These are phyloP conservation scores for Kazachstania taianensis DNA, from an alignment of 805 yeast species.

Conservation along the genomic window DNA sequence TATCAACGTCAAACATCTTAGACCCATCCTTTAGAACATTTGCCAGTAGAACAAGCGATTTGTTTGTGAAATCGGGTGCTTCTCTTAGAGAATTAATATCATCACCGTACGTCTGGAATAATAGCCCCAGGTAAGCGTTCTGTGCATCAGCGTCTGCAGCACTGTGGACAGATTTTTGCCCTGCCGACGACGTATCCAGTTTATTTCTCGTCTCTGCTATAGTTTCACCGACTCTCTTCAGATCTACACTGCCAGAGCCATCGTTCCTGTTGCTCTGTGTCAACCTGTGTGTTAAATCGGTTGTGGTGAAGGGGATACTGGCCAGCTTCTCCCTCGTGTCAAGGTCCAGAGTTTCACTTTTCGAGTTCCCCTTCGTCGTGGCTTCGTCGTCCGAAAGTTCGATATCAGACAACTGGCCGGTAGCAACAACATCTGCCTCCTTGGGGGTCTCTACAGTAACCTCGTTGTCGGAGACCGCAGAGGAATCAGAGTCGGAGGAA, in stretches of 20 bases:
- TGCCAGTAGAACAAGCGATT: conserved; percentile 48
- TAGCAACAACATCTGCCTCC: conserved; percentile 10
- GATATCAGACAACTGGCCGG: conserved; percentile 25
- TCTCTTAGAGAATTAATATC: conserved; percentile 51
- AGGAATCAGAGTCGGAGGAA: conserved; percentile 38
- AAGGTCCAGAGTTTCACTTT: conserved; percentile 9
- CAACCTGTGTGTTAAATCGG: conserved; percentile 26
- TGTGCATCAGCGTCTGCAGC: conserved; percentile 19
- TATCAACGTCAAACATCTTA: conserved; percentile 48
- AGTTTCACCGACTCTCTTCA: conserved; percentile 23
- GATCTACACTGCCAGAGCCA: conserved; percentile 17
- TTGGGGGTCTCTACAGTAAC: conserved; percentile 7
- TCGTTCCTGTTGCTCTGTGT: conserved; percentile 8
- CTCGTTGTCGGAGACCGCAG: conserved; percentile 26
- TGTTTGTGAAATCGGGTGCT: conserved; percentile 52
- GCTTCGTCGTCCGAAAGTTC: conserved; percentile 19
- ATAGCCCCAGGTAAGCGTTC: conserved; percentile 41
- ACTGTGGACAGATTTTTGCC: background rate
- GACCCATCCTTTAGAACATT: conserved; percentile 49
- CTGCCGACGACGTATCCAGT: conserved; percentile 3
- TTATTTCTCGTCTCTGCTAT: conserved; percentile 22
- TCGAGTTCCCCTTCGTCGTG: conserved; percentile 2
- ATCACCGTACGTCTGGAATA: conserved; percentile 51
- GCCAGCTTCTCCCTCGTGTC: conserved; percentile 14
- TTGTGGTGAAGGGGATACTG: conserved; percentile 27